Evolutionary conservation across 345 rosid genomes (phyloP), one percentile per base, ranked within the genome.

Genomic region (Psidium guajava): DNA sequence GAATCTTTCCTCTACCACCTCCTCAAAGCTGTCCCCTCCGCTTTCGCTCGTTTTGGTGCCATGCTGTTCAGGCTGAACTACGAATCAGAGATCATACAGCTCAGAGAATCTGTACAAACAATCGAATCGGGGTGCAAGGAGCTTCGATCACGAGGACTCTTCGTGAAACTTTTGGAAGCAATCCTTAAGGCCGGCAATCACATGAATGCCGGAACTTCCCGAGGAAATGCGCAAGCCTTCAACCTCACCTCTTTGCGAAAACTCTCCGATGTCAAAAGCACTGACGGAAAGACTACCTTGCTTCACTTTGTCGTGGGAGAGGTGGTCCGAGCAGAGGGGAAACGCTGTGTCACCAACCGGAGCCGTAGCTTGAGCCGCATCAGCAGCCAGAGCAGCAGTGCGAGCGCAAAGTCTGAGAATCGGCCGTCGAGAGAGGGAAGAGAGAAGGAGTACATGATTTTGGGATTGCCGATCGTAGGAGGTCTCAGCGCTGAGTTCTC

Each of bases 141-240:
- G 88, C 95, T 97, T 2, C 90, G 94, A 36, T 90, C 91, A 27
- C 91, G 93, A 58, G 95, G 98, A 42, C 90, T 96, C 58, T 97
- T 97, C 53, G 85, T 94, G 86, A 97, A 96, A 88, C 98, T 97
- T 42, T 85, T 97, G 18, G 99, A 97, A 83, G 99, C 99, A 8
- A 89, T 97, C 82, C 98, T 97, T 5, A 95, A 97, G 91, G 98
- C 98, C 42, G 99, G 99, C 0, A 95, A 97, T 50, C 89, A 98
- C 5, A 97, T 97, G 99, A 97, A 95, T 85, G 96, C 95, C 0
- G 98, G 99, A 84, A 97, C 98, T n/a, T 87, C 96, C 10, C 83
- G 99, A 86, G 99, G 98, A 40, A 93, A 97, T 82, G 99, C 99
- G 1, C 97, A 94, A 82, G 99, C 98, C 50, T 97, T 97, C 87